phyloP scores from a whole-genome alignment of 108 stramenopile species.

The Hondaea fermentalgiana region DNA sequence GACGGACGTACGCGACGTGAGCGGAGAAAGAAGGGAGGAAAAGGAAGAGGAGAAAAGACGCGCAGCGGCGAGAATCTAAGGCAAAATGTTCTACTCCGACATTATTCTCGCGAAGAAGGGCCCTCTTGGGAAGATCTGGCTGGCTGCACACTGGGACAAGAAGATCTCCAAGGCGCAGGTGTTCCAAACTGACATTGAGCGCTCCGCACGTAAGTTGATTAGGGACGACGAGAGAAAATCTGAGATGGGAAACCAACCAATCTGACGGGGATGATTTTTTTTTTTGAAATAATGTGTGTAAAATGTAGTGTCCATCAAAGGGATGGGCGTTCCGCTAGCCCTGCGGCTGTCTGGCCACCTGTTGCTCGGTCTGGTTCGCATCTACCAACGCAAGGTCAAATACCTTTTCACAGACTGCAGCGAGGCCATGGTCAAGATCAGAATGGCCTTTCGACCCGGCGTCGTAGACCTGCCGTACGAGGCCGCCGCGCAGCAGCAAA shows the following conservation, averaged over 20 bases:
- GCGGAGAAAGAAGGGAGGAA: neutral
- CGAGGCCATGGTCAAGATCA: slow-evolving; percentile 93
- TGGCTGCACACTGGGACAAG: slow-evolving; percentile 98
- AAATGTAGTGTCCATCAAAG: slow-evolving; percentile 67
- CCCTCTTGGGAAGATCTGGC: slow-evolving; percentile 96
- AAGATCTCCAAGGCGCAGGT: slow-evolving; percentile 86
- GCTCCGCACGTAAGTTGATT: slow-evolving; percentile 55
- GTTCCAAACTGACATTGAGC: slow-evolving; percentile 85
- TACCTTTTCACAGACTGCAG: slow-evolving; percentile 92
- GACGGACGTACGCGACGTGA: neutral
- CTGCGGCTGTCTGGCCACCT: slow-evolving; percentile 90
- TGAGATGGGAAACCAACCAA: too few relatives aligned
- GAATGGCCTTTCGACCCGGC: slow-evolving; percentile 82
- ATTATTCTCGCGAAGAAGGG: slow-evolving; percentile 95
- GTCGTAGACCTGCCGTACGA: slow-evolving; percentile 31
- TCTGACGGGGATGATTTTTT: too few relatives aligned
- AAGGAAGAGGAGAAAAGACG: neutral
- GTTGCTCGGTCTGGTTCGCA: slow-evolving; percentile 88
- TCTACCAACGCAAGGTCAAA: slow-evolving; percentile 88
- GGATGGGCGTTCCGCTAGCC: slow-evolving; percentile 88
- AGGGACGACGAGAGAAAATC: neutral
- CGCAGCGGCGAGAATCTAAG: too few relatives aligned
- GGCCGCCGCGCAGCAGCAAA: slow-evolving; percentile 14
- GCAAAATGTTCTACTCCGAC: slow-evolving; percentile 96
- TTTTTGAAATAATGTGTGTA: too few relatives aligned